Evolutionary conservation across 2,329 filamentous ascomycete species (phyloP).

Genomic region (Talaromyces sp.): DNA sequence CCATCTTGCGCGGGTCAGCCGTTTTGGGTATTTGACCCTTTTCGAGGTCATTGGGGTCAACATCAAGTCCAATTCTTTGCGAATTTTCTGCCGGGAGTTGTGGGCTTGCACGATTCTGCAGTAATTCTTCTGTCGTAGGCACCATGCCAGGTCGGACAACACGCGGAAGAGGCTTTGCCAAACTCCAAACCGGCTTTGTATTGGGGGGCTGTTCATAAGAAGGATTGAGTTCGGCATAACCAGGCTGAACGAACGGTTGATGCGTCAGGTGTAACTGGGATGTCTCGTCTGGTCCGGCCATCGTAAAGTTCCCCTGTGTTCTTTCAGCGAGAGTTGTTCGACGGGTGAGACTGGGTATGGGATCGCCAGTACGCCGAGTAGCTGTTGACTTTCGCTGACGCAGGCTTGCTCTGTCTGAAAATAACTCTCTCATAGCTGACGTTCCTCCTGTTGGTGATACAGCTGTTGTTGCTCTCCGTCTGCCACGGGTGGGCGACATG

Average conservation of each 20-base stretch:
- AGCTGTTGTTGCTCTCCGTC: not conserved
- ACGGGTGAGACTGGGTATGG: constrained; percentile 25
- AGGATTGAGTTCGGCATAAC: constrained; percentile 53
- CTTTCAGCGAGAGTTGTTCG: constrained; percentile 28
- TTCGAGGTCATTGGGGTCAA: constrained; percentile 44
- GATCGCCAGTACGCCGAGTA: constrained; percentile 16
- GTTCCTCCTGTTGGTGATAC: not conserved
- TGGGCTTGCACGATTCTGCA: constrained; percentile 30
- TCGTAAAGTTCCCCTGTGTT: constrained; percentile 31
- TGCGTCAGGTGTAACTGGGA: constrained; percentile 33
- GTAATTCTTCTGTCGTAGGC: constrained; percentile 41
- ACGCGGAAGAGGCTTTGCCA: constrained; percentile 54
- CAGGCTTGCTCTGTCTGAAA: constrained; percentile 2
- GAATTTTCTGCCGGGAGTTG: constrained; percentile 34
- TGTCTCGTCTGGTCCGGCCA: constrained; percentile 33
- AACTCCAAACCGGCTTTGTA: constrained; percentile 51
- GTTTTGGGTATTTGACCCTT: constrained; percentile 41
- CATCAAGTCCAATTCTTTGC: constrained; percentile 34
- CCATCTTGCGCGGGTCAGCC: constrained; percentile 39
- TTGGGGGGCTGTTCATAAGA: constrained; percentile 53
- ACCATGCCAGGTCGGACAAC: constrained; percentile 55
- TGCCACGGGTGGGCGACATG: not conserved
- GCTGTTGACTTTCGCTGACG: constrained; percentile 10
- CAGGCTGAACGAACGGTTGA: constrained; percentile 52
- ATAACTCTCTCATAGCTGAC: not conserved